Percentiles rank a stretch among this genome's conserved stretches.
phyloP scores from a whole-genome alignment of 345 rosid genomes.

The Hypericum perforatum region DNA sequence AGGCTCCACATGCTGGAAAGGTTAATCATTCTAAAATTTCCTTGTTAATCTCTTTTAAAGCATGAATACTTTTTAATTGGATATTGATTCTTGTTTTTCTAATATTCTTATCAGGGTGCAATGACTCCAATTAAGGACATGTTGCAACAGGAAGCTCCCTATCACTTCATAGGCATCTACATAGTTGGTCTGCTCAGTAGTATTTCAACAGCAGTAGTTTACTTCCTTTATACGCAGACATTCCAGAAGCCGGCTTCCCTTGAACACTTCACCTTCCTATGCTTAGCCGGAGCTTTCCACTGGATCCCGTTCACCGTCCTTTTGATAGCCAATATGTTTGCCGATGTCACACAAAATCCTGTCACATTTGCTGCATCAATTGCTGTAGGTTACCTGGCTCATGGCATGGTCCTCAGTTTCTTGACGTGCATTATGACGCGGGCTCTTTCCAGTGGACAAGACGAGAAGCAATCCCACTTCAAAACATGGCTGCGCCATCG shows the following conservation, averaged over 20 bases:
- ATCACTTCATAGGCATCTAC: slow-evolving; percentile 48
- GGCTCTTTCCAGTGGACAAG: slow-evolving; percentile 25
- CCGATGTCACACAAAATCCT: slow-evolving; percentile 19
- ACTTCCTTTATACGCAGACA: slow-evolving; percentile 30
- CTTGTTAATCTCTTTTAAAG: neutral
- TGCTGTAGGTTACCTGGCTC: slow-evolving; percentile 32
- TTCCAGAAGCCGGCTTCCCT: slow-evolving; percentile 28
- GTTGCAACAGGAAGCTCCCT: slow-evolving; percentile 17
- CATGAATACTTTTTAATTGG: neutral
- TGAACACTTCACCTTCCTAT: slow-evolving; percentile 31
- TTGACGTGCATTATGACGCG: slow-evolving; percentile 29
- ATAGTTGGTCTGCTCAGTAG: slow-evolving; percentile 43
- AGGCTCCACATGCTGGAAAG: slow-evolving; percentile 15
- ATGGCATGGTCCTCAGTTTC: slow-evolving; percentile 45
- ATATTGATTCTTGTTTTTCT: neutral
- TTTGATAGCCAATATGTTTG: slow-evolving; percentile 38
- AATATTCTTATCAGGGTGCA: slow-evolving; percentile 20
- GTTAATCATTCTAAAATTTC: slow-evolving; percentile 15
- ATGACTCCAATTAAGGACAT: neutral
- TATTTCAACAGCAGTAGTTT: slow-evolving; percentile 39
- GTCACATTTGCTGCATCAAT: slow-evolving; percentile 23
- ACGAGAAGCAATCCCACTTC: slow-evolving; percentile 18
- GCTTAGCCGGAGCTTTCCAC: slow-evolving; percentile 50
- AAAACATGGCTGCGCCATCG: slow-evolving; percentile 41
- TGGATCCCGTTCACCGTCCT: slow-evolving; percentile 46